Base-by-base conservation (phyloP, 2,329 filamentous ascomycete species). In the Onygena corvina region DNA sequence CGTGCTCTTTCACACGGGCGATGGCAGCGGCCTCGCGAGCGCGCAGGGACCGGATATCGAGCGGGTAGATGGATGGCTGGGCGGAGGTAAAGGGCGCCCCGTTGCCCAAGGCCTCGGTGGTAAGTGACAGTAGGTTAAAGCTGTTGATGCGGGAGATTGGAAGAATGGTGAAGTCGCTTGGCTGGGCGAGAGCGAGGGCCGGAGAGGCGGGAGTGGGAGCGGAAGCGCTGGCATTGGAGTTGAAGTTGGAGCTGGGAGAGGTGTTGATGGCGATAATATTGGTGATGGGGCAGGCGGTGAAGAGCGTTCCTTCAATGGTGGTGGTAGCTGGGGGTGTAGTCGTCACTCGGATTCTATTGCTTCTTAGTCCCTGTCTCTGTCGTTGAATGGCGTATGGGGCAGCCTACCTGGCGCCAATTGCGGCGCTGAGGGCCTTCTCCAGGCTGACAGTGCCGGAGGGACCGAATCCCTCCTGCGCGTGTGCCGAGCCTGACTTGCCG, bases 201-300 rank as follows among this genome's bases (percentile, higher is more conserved):
- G 46, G 38, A 6, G 48, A 42, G 18, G 31, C 49, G 9, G 55
- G 58, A 54, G 61, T 62, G 20, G 67, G 60, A 52, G 69, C 69
- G 18, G 68, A 63, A 8, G 70, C 61, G 8, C 70, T 59, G 14
- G 71, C 63, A 9, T 70, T 69, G 14, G 73, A 77, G 64, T 80
- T 77, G 63, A 82, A n/a, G 16, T 68, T 63, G 8, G 70, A 61
- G 8, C 70, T 59, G 14, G 71, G 63, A 9, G 70, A 70, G 14
- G 73, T 77, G 64, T 80, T 77, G 63, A 82, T 72, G 38, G 75
- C 77, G 57, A 83, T 68, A 50, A 80, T 67, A 57, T 80, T 79
- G 50, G 76, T 76, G 57, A 77, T 68, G 21, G 77, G 76, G 61
- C 75, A 77, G 40, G 75, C 76, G 23, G 77, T 79, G 64, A 79